Evolutionary conservation across 2,329 filamentous ascomycete genomes (phyloP).

Genomic region (Zopfia rhizophila): DNA sequence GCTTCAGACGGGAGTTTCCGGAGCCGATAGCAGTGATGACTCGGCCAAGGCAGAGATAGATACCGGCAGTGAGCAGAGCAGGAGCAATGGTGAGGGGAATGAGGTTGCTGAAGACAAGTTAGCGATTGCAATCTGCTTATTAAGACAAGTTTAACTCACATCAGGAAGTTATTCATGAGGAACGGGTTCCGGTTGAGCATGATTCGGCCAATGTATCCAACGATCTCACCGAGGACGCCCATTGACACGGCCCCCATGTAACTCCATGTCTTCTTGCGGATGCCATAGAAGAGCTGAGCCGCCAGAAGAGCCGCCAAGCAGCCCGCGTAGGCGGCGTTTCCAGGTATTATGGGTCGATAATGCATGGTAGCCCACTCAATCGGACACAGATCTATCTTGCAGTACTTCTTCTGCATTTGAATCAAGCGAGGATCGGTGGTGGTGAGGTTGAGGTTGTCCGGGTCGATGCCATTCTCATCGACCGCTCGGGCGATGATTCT

Average conservation of each 20-base stretch:
- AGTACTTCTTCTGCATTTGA: slow-evolving; percentile 31
- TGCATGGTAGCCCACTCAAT: slow-evolving; percentile 59
- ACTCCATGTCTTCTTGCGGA: slow-evolving; percentile 63
- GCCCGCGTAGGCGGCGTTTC: slow-evolving; percentile 62
- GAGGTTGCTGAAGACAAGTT: slow-evolving; percentile 56
- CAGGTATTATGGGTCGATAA: slow-evolving; percentile 62
- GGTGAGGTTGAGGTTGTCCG: slow-evolving; percentile 26
- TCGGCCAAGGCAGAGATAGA: slow-evolving; percentile 66
- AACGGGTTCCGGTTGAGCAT: slow-evolving; percentile 64
- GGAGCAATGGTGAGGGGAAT: slow-evolving; percentile 66
- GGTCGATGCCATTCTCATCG: slow-evolving; percentile 31
- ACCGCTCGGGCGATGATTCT: slow-evolving; percentile 7
- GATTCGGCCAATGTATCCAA: slow-evolving; percentile 66
- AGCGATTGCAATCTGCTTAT: not conserved
- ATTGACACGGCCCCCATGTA: slow-evolving; percentile 59
- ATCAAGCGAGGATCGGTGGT: slow-evolving; percentile 27
- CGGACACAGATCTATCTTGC: slow-evolving; percentile 53
- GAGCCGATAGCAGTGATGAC: slow-evolving; percentile 63
- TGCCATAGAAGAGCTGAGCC: slow-evolving; percentile 60
- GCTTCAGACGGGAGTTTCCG: slow-evolving; percentile 36
- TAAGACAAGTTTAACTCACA: slow-evolving; percentile 48
- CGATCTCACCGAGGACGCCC: slow-evolving; percentile 61
- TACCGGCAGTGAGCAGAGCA: slow-evolving; percentile 64
- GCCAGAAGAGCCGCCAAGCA: slow-evolving; percentile 59
- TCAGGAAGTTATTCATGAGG: slow-evolving; percentile 59